Conservation (phyloP, 345 rosid species). For the Atalantia buxifolia region DNA sequence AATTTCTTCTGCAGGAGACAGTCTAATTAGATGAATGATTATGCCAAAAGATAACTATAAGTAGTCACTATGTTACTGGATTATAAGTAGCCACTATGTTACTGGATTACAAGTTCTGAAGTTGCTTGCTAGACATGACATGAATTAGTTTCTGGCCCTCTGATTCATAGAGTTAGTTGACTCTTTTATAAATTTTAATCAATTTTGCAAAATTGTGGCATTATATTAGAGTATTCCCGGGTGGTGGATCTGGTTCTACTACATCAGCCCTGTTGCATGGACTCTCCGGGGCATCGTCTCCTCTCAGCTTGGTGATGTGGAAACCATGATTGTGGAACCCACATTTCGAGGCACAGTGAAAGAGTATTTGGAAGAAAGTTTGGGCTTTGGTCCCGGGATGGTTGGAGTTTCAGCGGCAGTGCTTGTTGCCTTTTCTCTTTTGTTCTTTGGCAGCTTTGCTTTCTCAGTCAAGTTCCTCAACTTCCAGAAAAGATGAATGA, state of each 20-base stretch:
- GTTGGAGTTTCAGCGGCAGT: constrained; percentile 50
- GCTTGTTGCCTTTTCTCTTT: constrained; percentile 45
- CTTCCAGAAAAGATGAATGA: constrained; percentile 68
- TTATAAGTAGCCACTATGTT: background rate
- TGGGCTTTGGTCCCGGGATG: constrained; percentile 47
- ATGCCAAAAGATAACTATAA: background rate
- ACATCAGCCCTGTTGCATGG: constrained; percentile 86
- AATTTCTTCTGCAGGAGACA: background rate
- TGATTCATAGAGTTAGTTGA: too few relatives aligned
- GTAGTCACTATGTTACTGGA: background rate
- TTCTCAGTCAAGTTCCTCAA: constrained; percentile 61
- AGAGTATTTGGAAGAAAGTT: constrained; percentile 43
- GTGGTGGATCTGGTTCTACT: constrained; percentile 98
- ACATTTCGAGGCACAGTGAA: constrained; percentile 57
- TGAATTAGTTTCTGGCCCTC: background rate
- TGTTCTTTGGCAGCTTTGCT: constrained; percentile 69
- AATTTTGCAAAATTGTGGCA: background rate
- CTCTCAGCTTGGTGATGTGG: constrained; percentile 87
- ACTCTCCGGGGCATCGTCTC: constrained; percentile 65
- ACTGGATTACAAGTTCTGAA: background rate
- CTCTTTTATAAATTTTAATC: background rate
- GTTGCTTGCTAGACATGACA: background rate
- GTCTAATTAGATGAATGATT: background rate
- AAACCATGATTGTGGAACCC: constrained; percentile 50
- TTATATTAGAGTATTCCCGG: constrained; percentile 62